Conservation (phyloP, 805 yeast genomes). For the Teunomyces stri region DNA sequence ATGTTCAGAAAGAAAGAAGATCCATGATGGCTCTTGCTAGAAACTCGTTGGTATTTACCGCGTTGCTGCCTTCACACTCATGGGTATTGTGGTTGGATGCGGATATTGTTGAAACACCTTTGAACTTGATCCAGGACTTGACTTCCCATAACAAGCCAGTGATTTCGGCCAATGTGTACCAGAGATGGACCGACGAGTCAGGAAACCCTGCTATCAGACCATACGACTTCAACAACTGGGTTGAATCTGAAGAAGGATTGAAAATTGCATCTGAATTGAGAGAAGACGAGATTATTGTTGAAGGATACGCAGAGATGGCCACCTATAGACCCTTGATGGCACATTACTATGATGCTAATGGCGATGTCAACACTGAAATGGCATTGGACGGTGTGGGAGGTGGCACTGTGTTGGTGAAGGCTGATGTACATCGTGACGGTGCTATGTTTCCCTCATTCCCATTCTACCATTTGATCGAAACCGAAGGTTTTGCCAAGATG, state of each 20-base stretch:
- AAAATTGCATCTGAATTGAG: constrained; percentile 67
- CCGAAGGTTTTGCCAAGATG: constrained; percentile 99
- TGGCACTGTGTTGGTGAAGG: constrained; percentile 91
- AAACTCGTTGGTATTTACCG: constrained; percentile 84
- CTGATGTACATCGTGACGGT: constrained; percentile 98
- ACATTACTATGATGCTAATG: constrained; percentile 66
- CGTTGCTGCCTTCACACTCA: constrained; percentile 83
- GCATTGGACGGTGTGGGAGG: constrained; percentile 97
- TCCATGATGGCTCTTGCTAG: constrained; percentile 91
- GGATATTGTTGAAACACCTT: constrained; percentile 88
- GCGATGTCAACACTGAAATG: constrained; percentile 66
- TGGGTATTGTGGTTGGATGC: constrained; percentile 98
- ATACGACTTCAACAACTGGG: constrained; percentile 96
- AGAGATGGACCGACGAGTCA: constrained; percentile 65
- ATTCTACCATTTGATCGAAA: constrained; percentile 92
- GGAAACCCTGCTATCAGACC: constrained; percentile 68
- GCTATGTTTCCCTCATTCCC: constrained; percentile 99
- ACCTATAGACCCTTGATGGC: constrained; percentile 97
- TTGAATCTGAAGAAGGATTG: constrained; percentile 76
- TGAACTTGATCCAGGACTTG: constrained; percentile 80
- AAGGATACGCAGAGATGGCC: constrained; percentile 90
- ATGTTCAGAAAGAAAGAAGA: constrained; percentile 86
- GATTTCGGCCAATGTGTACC: constrained; percentile 90
- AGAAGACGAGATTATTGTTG: constrained; percentile 91
- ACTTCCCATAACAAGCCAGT: constrained; percentile 83